phyloP scores from a whole-genome alignment of 2,329 filamentous ascomycete species.

The Phoma sp. region DNA sequence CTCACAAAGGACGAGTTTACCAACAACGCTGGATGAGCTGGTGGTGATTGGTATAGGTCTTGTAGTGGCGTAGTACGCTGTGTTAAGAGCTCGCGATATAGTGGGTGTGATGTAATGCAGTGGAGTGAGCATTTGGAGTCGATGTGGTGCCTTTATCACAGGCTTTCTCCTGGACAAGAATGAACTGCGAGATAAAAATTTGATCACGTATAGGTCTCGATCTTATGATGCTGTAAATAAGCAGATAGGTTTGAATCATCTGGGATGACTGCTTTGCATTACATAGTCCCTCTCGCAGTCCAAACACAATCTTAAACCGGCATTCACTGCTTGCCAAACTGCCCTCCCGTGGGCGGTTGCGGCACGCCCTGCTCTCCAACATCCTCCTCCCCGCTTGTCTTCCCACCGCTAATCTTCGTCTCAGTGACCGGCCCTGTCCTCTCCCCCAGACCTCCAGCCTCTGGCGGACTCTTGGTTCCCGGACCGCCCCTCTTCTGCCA shows the following conservation, averaged over 20 bases:
- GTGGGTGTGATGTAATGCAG: too few relatives aligned
- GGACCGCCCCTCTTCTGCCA: slow-evolving; percentile 78
- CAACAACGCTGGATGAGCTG: too few relatives aligned
- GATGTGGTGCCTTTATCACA: too few relatives aligned
- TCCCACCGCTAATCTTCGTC: slow-evolving; percentile 19
- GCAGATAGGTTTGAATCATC: neutral
- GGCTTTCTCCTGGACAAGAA: too few relatives aligned
- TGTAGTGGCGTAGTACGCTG: too few relatives aligned
- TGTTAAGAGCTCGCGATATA: too few relatives aligned
- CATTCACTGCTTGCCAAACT: slow-evolving; percentile 15
- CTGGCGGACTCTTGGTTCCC: slow-evolving; percentile 29
- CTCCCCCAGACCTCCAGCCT: slow-evolving; percentile 28
- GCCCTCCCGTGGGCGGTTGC: slow-evolving; percentile 15
- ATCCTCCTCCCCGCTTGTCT: slow-evolving; percentile 26
- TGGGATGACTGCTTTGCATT: neutral
- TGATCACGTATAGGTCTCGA: too few relatives aligned
- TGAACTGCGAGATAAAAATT: too few relatives aligned
- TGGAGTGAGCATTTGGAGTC: too few relatives aligned
- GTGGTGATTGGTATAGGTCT: too few relatives aligned
- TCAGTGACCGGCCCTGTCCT: slow-evolving; percentile 21
- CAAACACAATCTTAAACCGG: neutral
- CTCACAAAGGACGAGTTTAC: too few relatives aligned
- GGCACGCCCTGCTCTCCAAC: slow-evolving; percentile 16
- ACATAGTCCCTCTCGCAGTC: neutral
- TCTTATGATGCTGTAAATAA: too few relatives aligned